A percentile compares a stretch with the other conserved stretches of the same genome.
Conservation (phyloP, 2,329 filamentous ascomycete genomes). For the Penicillium hordei region DNA sequence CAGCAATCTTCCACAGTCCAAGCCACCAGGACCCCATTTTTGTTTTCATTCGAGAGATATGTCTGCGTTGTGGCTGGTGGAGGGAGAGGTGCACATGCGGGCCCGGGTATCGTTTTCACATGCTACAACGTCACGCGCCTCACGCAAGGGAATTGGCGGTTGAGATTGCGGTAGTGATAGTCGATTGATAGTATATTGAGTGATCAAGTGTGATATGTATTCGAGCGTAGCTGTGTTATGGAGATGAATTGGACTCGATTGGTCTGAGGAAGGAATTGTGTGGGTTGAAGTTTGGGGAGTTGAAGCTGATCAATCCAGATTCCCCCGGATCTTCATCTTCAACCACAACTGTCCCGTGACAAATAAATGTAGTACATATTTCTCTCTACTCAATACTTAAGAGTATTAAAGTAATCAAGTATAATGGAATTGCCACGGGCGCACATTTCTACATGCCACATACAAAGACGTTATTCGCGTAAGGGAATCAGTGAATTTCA, state of each 20-base stretch:
- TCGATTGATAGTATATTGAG: not conserved
- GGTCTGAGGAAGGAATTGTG: not conserved
- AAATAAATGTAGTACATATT: not conserved
- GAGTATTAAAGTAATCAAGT: constrained; percentile 2
- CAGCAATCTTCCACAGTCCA: constrained; percentile 29
- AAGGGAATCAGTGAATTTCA: constrained; percentile 27
- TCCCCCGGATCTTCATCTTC: not conserved
- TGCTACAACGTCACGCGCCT: constrained; percentile 17
- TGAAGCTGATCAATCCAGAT: not conserved
- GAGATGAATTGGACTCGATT: not conserved
- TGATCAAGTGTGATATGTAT: not conserved
- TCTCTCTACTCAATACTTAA: not conserved
- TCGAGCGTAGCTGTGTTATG: not conserved
- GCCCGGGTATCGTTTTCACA: constrained; percentile 22
- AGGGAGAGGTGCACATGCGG: constrained; percentile 3
- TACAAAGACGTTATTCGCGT: constrained; percentile 28
- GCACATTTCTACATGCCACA: constrained; percentile 33
- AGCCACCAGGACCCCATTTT: constrained; percentile 27
- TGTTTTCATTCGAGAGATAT: not conserved
- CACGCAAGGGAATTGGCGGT: not conserved
- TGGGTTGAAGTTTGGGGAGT: not conserved
- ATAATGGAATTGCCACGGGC: constrained; percentile 9
- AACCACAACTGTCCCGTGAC: not conserved
- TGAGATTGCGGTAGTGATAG: not conserved
- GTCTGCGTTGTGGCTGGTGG: constrained; percentile 5